A percentile compares a stretch with the other conserved stretches of the same genome.
phyloP scores from a whole-genome alignment of 371 early-diverging fungal genomes.

The Mortierella sp. region DNA sequence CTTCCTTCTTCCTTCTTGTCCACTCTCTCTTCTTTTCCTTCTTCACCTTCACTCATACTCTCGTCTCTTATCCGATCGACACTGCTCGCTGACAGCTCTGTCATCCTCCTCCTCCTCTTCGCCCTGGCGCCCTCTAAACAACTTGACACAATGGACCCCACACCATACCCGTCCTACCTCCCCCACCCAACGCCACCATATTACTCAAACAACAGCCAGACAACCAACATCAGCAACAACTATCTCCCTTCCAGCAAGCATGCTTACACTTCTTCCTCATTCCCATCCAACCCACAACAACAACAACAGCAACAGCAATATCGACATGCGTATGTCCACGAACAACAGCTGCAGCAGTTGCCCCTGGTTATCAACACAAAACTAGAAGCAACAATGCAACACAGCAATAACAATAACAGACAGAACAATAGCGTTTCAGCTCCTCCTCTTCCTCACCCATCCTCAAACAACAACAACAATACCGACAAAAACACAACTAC shows the following conservation, averaged over 20 bases:
- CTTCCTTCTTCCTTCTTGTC: neutral
- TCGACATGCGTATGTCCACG: slow-evolving; percentile 16
- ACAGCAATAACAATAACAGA: neutral
- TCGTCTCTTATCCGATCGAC: neutral
- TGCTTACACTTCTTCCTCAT: neutral
- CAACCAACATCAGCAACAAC: too few species aligned
- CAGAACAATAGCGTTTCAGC: slow-evolving; percentile 13
- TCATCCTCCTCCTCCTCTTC: neutral
- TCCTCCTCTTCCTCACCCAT: neutral
- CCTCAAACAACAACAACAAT: slow-evolving; percentile 7
- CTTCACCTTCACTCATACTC: neutral
- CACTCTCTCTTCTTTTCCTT: neutral
- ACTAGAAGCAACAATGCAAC: slow-evolving; percentile 5
- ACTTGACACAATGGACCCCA: neutral
- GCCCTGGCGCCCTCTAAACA: slow-evolving; percentile 1
- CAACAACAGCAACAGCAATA: slow-evolving; percentile 8
- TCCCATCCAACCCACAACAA: neutral
- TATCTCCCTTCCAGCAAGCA: neutral
- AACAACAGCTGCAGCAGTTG: slow-evolving; percentile 12
- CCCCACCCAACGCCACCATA: slow-evolving; percentile 37
- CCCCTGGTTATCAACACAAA: slow-evolving; percentile 41
- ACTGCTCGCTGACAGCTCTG: neutral
- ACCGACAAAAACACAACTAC: slow-evolving; percentile 5
- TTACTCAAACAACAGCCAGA: slow-evolving; percentile 4
- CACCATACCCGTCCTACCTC: neutral